Conservation (phyloP, 345 rosid species). For the Dipteronia dyeriana region DNA sequence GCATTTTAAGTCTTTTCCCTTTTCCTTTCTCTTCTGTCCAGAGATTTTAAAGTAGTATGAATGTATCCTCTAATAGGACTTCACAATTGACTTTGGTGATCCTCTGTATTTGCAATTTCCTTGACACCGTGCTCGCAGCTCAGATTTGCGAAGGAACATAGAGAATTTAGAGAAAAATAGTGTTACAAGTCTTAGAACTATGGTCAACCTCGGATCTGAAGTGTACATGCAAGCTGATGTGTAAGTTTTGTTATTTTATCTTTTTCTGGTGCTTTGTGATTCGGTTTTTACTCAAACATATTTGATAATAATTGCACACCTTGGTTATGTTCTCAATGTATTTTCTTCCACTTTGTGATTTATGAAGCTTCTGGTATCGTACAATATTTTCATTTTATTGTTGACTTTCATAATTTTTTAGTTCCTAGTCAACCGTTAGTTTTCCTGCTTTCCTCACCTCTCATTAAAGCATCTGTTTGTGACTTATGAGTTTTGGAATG, state of each 20-base stretch:
- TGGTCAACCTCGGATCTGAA: conserved; percentile 96
- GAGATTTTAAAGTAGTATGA: conserved; percentile 14
- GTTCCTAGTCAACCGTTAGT: background rate
- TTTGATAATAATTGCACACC: background rate
- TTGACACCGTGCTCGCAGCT: conserved; percentile 52
- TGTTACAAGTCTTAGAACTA: conserved; percentile 79
- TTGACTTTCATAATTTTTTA: background rate
- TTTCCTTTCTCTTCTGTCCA: conserved; percentile 6
- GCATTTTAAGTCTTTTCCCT: background rate
- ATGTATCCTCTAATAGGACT: background rate
- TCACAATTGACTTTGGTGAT: background rate
- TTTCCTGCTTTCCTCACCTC: background rate
- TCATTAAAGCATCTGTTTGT: background rate
- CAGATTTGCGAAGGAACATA: conserved; percentile 71
- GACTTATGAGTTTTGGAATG: background rate
- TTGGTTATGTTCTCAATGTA: background rate
- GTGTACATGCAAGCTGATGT: conserved; percentile 95
- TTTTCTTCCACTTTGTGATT: background rate
- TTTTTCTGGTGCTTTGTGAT: conserved; percentile 9
- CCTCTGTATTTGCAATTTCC: conserved; percentile 22
- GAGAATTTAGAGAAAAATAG: conserved; percentile 75
- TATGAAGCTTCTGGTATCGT: background rate
- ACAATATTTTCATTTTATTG: background rate
- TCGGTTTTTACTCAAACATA: background rate
- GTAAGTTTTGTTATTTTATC: conserved; percentile 44